phyloP scores from a whole-genome alignment of 768 basidiomycete species.

The Russula dissimulans region DNA sequence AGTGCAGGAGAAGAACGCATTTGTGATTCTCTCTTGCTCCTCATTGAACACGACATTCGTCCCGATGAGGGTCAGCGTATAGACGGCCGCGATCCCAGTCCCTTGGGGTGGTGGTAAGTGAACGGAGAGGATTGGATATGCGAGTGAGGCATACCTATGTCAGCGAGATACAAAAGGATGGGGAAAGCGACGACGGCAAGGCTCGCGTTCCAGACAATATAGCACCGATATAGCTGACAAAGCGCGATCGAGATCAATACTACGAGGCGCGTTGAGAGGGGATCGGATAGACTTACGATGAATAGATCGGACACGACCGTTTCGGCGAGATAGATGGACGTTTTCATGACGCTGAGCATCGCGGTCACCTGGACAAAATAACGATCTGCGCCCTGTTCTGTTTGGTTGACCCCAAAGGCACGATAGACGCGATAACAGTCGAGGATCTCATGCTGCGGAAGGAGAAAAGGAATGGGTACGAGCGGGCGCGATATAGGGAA shows the following conservation, averaged over 20 bases:
- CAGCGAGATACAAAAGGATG: constrained; percentile 10
- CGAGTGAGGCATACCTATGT: constrained; percentile 1
- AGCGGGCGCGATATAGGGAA: too few relatives aligned
- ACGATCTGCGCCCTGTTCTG: neutral
- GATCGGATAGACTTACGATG: constrained; percentile 1
- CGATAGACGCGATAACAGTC: constrained; percentile 3
- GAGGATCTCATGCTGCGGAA: constrained; percentile 4
- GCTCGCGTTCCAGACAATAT: constrained; percentile 15
- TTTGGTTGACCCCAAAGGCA: neutral
- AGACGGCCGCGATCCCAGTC: constrained; percentile 8
- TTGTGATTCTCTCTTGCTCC: constrained; percentile 12
- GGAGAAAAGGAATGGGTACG: neutral
- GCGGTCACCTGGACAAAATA: neutral
- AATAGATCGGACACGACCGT: constrained; percentile 16
- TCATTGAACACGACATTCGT: neutral
- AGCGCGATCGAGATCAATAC: neutral
- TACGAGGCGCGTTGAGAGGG: neutral
- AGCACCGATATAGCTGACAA: constrained; percentile 15
- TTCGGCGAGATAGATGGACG: constrained; percentile 9
- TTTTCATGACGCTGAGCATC: constrained; percentile 10
- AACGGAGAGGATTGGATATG: neutral
- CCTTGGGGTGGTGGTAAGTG: neutral
- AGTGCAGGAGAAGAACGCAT: constrained; percentile 18
- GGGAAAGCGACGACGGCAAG: neutral
- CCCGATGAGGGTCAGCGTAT: constrained; percentile 4